Evolutionary conservation across 495 filamentous ascomycete species (phyloP).

Genomic region (Stereocaulon alpinum): DNA sequence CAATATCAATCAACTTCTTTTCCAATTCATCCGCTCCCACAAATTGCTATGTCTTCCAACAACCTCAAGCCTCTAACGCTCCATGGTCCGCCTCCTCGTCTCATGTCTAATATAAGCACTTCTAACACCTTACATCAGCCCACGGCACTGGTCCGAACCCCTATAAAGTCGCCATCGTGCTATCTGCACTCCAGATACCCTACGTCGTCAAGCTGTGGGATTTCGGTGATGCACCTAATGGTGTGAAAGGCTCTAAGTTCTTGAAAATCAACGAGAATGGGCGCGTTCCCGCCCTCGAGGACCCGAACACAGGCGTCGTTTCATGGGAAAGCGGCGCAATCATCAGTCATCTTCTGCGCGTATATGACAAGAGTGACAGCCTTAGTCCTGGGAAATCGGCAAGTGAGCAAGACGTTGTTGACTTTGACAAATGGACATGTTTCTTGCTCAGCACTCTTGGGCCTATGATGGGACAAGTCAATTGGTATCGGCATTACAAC

Average conservation of each 20-base stretch:
- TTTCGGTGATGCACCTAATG: constrained; percentile 22
- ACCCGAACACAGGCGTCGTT: constrained; percentile 35
- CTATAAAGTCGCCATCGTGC: constrained; percentile 27
- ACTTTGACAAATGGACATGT: constrained; percentile 40
- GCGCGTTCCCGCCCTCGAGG: constrained; percentile 23
- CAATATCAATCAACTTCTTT: no score
- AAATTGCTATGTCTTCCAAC: background rate
- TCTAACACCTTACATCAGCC: constrained; percentile 13
- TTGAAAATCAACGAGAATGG: constrained; percentile 25
- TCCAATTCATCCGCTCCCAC: no score
- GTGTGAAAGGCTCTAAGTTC: constrained; percentile 24
- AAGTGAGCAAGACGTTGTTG: constrained; percentile 32
- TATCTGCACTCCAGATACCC: constrained; percentile 22
- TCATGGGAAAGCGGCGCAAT: constrained; percentile 59
- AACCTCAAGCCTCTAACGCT: constrained; percentile 19
- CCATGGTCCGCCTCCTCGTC: constrained; percentile 19
- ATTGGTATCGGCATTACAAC: constrained; percentile 33
- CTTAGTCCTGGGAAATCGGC: constrained; percentile 17
- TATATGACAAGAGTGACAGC: constrained; percentile 53
- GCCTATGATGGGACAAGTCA: constrained; percentile 35
- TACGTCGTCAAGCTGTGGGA: constrained; percentile 25
- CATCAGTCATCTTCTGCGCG: constrained; percentile 57
- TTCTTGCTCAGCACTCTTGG: constrained; percentile 34
- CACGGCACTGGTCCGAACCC: constrained; percentile 36
- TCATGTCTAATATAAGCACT: no score